These are phyloP conservation scores for Mortierella antarctica DNA, from an alignment of 192 early-diverging fungal genomes.

Conservation along the genomic window DNA sequence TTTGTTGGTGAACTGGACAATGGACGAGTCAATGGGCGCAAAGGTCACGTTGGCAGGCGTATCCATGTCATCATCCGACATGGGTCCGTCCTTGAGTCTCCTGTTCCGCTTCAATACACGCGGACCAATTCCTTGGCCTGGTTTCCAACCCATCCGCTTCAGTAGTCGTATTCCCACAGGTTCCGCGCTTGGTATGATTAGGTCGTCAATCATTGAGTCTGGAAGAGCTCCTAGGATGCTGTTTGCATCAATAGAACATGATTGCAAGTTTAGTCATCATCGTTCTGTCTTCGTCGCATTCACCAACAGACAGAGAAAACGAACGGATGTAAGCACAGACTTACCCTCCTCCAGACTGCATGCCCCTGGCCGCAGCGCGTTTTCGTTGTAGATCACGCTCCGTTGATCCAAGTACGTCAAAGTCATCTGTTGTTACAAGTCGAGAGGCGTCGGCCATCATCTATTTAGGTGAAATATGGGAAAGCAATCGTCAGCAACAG, in stretches of 20 bases:
- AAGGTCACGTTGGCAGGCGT: slow-evolving; percentile 64
- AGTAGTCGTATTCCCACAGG: slow-evolving; percentile 73
- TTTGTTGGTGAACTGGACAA: slow-evolving; percentile 62
- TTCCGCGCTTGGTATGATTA: slow-evolving; percentile 72
- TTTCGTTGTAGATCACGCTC: slow-evolving; percentile 67
- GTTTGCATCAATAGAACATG: neutral
- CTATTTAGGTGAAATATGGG: slow-evolving; percentile 30
- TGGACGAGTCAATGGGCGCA: slow-evolving; percentile 73
- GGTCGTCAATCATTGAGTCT: slow-evolving; percentile 62
- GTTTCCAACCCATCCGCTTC: slow-evolving; percentile 87
- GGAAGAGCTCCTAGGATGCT: slow-evolving; percentile 49
- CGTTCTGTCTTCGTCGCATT: too few relatives aligned
- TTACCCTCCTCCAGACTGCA: slow-evolving; percentile 60
- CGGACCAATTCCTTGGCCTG: slow-evolving; percentile 88
- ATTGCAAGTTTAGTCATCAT: too few relatives aligned
- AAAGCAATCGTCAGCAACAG: neutral
- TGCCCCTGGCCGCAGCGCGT: slow-evolving; percentile 52
- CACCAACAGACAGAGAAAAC: too few relatives aligned
- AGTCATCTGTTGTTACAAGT: slow-evolving; percentile 74
- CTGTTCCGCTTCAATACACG: slow-evolving; percentile 59
- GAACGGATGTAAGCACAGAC: neutral
- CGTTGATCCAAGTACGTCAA: slow-evolving; percentile 73
- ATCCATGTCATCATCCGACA: slow-evolving; percentile 57
- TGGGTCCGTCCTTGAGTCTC: slow-evolving; percentile 4
- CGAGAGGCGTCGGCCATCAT: slow-evolving; percentile 58